Evolutionary conservation across 2,329 filamentous ascomycete species (phyloP).

Genomic region (Aspergillus viridinutans): DNA sequence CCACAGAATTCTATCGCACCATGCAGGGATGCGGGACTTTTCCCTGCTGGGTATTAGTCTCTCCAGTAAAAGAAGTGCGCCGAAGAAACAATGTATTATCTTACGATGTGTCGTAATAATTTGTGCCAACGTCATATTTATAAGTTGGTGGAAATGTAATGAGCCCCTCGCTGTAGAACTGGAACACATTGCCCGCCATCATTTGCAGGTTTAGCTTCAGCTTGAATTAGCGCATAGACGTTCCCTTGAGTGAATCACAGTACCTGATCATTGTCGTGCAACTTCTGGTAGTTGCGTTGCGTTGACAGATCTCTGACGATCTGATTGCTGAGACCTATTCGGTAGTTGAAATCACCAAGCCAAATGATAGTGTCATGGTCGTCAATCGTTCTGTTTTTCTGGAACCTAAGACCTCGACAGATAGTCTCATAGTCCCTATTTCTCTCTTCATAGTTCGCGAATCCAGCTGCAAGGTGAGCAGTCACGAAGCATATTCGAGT

Average conservation of each 20-base stretch:
- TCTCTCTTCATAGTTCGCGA: slow-evolving; percentile 92
- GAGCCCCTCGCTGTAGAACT: slow-evolving; percentile 82
- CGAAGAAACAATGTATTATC: slow-evolving; percentile 24
- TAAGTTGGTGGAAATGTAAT: slow-evolving; percentile 93
- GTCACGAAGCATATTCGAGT: slow-evolving; percentile 94
- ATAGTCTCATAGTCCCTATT: slow-evolving; percentile 93
- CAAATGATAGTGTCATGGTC: slow-evolving; percentile 90
- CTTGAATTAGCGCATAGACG: slow-evolving; percentile 8
- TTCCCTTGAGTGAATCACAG: not conserved
- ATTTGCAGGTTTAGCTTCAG: slow-evolving; percentile 84
- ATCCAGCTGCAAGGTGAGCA: slow-evolving; percentile 91
- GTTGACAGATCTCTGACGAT: slow-evolving; percentile 70
- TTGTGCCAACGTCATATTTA: slow-evolving; percentile 85
- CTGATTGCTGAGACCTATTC: slow-evolving; percentile 79
- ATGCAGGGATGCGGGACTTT: slow-evolving; percentile 90
- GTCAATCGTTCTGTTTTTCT: slow-evolving; percentile 83
- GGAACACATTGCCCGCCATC: slow-evolving; percentile 85
- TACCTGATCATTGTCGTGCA: slow-evolving; percentile 91
- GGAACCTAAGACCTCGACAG: slow-evolving; percentile 80
- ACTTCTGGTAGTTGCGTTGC: slow-evolving; percentile 65
- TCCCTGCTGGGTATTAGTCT: slow-evolving; percentile 56
- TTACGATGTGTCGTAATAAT: slow-evolving; percentile 87
- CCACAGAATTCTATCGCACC: slow-evolving; percentile 90
- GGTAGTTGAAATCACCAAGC: slow-evolving; percentile 98
- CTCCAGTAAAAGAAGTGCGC: not conserved